Conservation (phyloP, 2,329 filamentous ascomycete species). For the Ilyonectria sp. region DNA sequence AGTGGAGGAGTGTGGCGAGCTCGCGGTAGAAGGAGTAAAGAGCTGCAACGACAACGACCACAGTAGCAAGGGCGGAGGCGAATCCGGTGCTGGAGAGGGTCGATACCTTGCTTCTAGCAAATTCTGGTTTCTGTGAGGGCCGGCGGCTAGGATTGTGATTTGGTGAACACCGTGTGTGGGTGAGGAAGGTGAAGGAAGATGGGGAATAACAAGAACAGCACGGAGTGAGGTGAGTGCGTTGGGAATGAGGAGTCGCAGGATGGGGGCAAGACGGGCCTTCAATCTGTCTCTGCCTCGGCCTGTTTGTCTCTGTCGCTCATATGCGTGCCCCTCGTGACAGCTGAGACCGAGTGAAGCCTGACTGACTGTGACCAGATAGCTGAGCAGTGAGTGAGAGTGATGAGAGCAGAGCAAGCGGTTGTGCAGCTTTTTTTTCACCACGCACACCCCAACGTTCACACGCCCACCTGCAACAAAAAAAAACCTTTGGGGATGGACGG, state of each 20-base stretch:
- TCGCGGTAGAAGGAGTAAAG: constrained; percentile 27
- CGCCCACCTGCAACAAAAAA: constrained; percentile 37
- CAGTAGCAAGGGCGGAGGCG: not conserved
- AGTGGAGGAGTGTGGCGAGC: constrained; percentile 28
- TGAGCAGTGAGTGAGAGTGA: not conserved
- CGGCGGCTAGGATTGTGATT: not conserved
- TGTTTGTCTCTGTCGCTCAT: not conserved
- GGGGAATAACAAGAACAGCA: not conserved
- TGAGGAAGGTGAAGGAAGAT: constrained; percentile 13
- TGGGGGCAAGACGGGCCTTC: not conserved
- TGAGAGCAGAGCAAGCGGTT: constrained; percentile 24
- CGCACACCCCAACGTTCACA: constrained; percentile 39
- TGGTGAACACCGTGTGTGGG: constrained; percentile 13
- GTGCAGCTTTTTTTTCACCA: constrained; percentile 28
- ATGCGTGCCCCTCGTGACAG: not conserved
- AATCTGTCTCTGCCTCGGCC: constrained; percentile 3
- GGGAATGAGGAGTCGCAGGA: not conserved
- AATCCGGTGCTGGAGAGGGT: not conserved
- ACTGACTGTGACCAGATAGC: not conserved
- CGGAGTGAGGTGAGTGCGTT: not conserved
- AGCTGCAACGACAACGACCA: constrained; percentile 14
- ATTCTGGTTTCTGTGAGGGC: not conserved
- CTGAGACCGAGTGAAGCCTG: not conserved
- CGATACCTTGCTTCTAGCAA: not conserved
- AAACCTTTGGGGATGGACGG: constrained; percentile 47